These are phyloP conservation scores for Podosphaera leucotricha DNA, from an alignment of 2,329 filamentous ascomycete species.

Conservation along the genomic window DNA sequence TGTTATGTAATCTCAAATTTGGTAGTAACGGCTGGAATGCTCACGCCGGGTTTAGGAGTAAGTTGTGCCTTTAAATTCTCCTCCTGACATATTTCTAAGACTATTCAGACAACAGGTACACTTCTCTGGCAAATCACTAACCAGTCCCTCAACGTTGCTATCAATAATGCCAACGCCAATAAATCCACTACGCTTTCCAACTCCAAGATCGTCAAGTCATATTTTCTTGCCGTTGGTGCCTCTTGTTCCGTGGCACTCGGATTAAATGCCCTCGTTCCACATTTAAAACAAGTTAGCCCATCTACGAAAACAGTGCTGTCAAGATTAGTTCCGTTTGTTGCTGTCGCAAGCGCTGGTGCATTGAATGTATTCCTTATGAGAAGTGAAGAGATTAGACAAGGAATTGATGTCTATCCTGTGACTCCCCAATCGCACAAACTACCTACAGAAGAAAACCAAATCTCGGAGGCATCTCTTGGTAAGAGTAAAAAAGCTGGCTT, in stretches of 20 bases:
- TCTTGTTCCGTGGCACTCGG: slow-evolving; percentile 87
- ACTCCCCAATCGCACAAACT: slow-evolving; percentile 29
- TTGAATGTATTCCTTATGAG: slow-evolving; percentile 97
- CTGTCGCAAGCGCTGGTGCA: slow-evolving; percentile 72
- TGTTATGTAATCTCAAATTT: slow-evolving; percentile 84
- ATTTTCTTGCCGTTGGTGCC: slow-evolving; percentile 73
- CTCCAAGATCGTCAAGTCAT: slow-evolving; percentile 65
- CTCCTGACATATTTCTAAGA: slow-evolving; percentile 2
- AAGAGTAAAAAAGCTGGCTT: slow-evolving; percentile 74
- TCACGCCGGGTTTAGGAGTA: slow-evolving; percentile 65
- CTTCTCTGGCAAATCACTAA: slow-evolving; percentile 89
- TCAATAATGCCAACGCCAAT: slow-evolving; percentile 96
- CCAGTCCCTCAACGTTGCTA: slow-evolving; percentile 92
- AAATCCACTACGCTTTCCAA: slow-evolving; percentile 78
- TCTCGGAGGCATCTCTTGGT: slow-evolving; percentile 46
- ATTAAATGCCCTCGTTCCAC: slow-evolving; percentile 71
- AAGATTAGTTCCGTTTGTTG: slow-evolving; percentile 87
- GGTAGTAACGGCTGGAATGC: slow-evolving; percentile 88
- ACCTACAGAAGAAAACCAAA: neutral
- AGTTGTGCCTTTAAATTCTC: slow-evolving; percentile 12
- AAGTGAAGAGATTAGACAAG: slow-evolving; percentile 75
- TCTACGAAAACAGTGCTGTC: slow-evolving; percentile 52
- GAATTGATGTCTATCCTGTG: slow-evolving; percentile 80
- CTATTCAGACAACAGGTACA: slow-evolving; percentile 47
- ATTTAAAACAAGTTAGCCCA: slow-evolving; percentile 53